Base-by-base conservation (phyloP, 805 yeast genomes). In the Candida hispaniensis region DNA sequence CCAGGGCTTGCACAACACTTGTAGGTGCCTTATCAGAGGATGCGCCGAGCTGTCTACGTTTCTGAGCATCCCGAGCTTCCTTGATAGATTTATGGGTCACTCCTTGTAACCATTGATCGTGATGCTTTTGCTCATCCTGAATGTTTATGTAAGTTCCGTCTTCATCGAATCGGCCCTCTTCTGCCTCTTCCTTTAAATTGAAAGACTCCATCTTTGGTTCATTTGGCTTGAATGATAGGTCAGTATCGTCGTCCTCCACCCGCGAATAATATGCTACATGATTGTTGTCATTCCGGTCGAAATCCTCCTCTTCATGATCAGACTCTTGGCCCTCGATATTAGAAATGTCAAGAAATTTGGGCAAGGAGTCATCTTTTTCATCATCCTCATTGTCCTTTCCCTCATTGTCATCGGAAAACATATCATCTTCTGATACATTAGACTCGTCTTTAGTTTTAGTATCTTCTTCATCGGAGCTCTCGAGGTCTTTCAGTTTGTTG, bases 191-290 rank as follows among this genome's bases (percentile, higher is more conserved):
- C 14, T 64, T 53, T 26, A 79, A 52, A 49, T 71, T 66, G 54
- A 79, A 79, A 0, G 79, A 69, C 40, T 79, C 86, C 2, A 79
- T 41, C 41, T 67, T 66, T 1, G 75, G 60, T 24, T 48, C 51
- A 18, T 28, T 27, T 17, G 15, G 24, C 28, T 30, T 41, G 40
- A 14, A 25, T 14, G 17, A 43, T 41, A 10, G 41, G 18, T 47
- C 48, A 5, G 38, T 41, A 6, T 36, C 41, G 10, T 41, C 44
- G 7, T 40, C 48, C 7, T 42, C 46, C 6, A 41, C 48, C 6
- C 41, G 44, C 7, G 40, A 53, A 12, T 45, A 46, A 6, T 46
- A 49, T 7, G 44, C 51, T 16, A 45, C 47, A 17, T 49, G 48
- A 2, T 45, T 48, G n/a, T 43, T 47, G 3, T 34, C 50, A 10